phyloP scores from a whole-genome alignment of 2,329 filamentous ascomycete species.

The Cucurbitaria berberidis region DNA sequence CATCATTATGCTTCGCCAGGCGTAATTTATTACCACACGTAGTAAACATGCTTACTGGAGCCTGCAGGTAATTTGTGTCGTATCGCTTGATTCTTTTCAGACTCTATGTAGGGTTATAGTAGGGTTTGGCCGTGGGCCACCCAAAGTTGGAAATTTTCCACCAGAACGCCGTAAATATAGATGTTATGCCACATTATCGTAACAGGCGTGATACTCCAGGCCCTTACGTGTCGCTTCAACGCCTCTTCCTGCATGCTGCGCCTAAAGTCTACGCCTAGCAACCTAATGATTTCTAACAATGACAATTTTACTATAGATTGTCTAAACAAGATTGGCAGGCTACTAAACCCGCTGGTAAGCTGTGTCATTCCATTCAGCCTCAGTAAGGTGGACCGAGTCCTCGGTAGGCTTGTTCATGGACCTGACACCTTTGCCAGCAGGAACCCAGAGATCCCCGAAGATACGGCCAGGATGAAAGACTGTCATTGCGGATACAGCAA shows the following conservation, averaged over 20 bases:
- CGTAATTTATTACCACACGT: too few species aligned
- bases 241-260: background rate
- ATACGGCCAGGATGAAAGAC: slow-evolving; percentile 52
- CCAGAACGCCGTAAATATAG: background rate
- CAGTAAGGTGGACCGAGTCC: slow-evolving; percentile 13
- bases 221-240: background rate
- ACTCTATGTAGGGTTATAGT: too few species aligned
- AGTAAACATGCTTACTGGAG: too few species aligned
- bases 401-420: slow-evolving; percentile 14
- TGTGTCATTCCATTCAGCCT: slow-evolving; percentile 17
- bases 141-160: too few species aligned
- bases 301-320: background rate
- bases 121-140: too few species aligned
- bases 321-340: slow-evolving; percentile 2
- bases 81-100: too few species aligned
- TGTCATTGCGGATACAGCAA: slow-evolving; percentile 54
- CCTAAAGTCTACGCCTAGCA: background rate
- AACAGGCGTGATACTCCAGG: background rate
- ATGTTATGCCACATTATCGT: background rate
- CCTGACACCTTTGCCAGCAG: slow-evolving; percentile 32
- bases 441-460: slow-evolving; percentile 32
- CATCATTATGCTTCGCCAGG: too few species aligned
- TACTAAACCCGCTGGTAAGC: slow-evolving; percentile 19
- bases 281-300: background rate
- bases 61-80: too few species aligned